Conservation (phyloP, 2,329 filamentous ascomycete genomes). For the Sporothrix globosa region DNA sequence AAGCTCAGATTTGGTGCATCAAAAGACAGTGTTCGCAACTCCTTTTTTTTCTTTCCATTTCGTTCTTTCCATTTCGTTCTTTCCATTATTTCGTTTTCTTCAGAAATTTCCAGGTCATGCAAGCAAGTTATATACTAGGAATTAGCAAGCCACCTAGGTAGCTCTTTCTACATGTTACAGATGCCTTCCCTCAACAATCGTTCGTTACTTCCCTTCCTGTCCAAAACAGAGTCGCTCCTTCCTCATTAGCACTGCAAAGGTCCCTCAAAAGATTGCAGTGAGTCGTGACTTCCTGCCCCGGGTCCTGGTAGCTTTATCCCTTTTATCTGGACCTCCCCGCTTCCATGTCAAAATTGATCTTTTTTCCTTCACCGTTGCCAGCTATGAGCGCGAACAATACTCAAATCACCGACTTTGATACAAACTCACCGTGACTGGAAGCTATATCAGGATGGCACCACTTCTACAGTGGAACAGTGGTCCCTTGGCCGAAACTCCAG, state of each 20-base stretch:
- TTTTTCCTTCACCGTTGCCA: not conserved
- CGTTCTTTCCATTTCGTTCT: too few species aligned
- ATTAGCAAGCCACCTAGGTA: not conserved
- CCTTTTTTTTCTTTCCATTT: too few species aligned
- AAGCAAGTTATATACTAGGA: too few species aligned
- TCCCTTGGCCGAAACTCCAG: not conserved
- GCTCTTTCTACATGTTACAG: not conserved
- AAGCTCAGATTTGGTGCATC: too few species aligned
- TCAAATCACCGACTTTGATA: not conserved
- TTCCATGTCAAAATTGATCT: not conserved
- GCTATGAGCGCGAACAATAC: not conserved
- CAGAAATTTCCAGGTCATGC: too few species aligned
- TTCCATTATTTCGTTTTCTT: too few species aligned
- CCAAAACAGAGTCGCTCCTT: slow-evolving; percentile 8
- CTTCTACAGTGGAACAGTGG: not conserved
- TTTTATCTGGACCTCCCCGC: not conserved
- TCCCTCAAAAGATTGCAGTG: not conserved
- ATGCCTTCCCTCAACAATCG: not conserved
- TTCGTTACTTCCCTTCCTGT: slow-evolving; percentile 8
- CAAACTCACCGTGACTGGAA: too few species aligned
- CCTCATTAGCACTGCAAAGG: not conserved
- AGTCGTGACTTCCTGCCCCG: not conserved
- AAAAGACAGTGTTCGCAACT: not conserved
- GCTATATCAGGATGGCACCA: not conserved
- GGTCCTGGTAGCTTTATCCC: too few species aligned